Percentiles rank a stretch among this genome's conserved stretches.
phyloP scores from a whole-genome alignment of 176 grass and related monocot genomes.

The Tillandsia leiboldiana region DNA sequence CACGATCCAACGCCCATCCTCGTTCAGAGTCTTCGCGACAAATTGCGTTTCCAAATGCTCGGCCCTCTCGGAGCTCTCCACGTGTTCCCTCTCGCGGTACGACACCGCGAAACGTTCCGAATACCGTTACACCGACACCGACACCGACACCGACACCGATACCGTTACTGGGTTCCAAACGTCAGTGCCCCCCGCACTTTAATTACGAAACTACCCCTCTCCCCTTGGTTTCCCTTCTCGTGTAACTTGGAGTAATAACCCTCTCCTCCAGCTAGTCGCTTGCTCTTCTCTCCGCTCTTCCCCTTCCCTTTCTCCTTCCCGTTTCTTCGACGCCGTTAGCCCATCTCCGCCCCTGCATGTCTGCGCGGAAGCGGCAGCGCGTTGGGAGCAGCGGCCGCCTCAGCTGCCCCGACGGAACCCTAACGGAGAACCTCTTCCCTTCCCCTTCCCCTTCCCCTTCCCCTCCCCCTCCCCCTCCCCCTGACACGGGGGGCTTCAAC shows the following conservation, averaged over 20 bases:
- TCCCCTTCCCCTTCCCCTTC: conserved; percentile 5
- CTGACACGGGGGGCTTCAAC: conserved; percentile 18
- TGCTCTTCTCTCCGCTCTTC: not conserved
- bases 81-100: too few relatives aligned
- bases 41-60: too few relatives aligned
- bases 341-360: conserved; percentile 24
- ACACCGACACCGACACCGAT: too few relatives aligned
- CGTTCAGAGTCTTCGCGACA: too few relatives aligned
- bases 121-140: too few relatives aligned
- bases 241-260: not conserved
- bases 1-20: too few relatives aligned
- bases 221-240: too few relatives aligned
- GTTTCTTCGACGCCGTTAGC: not conserved
- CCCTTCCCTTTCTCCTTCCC: not conserved
- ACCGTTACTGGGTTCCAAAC: too few relatives aligned
- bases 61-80: too few relatives aligned
- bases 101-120: too few relatives aligned
- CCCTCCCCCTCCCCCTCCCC: conserved; percentile 13
- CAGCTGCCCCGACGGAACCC: conserved; percentile 15
- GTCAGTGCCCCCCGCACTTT: too few relatives aligned
- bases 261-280: not conserved
- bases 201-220: too few relatives aligned
- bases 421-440: conserved; percentile 5
- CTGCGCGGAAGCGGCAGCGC: conserved; percentile 67
- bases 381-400: conserved; percentile 49